Evolutionary conservation across 805 yeast species (phyloP).

Genomic region (Ogataea allantospora): DNA sequence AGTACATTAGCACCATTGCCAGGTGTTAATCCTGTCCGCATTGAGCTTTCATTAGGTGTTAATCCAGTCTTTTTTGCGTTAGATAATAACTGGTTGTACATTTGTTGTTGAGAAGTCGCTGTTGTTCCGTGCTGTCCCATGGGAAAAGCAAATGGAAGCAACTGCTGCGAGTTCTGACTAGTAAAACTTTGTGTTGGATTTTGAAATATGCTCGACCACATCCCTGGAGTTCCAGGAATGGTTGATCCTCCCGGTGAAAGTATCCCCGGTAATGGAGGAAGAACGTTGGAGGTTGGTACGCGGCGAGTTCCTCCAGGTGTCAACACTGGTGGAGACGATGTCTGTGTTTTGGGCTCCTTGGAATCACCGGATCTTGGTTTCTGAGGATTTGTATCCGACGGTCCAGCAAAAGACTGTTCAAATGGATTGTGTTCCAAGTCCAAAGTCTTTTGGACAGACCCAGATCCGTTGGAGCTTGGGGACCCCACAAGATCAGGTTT

Average conservation of each 20-base stretch:
- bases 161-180: conserved; percentile 13
- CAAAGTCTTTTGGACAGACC: conserved; percentile 21
- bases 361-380: conserved; percentile 29
- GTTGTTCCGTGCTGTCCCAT: conserved; percentile 13
- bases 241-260: conserved; percentile 45
- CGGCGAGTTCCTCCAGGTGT: conserved; percentile 55
- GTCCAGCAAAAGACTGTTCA: conserved; percentile 77
- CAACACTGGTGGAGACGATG: conserved; percentile 43
- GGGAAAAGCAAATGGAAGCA: conserved; percentile 11
- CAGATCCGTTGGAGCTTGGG: conserved; percentile 11
- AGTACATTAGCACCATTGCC: conserved; percentile 43
- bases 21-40: conserved; percentile 73
- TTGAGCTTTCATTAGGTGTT: conserved; percentile 72
- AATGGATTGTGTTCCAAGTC: conserved; percentile 88
- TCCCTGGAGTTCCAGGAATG: conserved; percentile 52
- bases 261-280: conserved; percentile 48
- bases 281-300: conserved; percentile 26
- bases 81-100: conserved; percentile 24
- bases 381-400: conserved; percentile 14
- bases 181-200: conserved; percentile 34
- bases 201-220: conserved; percentile 48
- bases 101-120: conserved; percentile 19
- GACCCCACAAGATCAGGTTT: conserved; percentile 8
- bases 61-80: conserved; percentile 52
- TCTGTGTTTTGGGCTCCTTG: conserved; percentile 20